Evolutionary conservation across 352 stramenopile species (phyloP).

Genomic region (Pythium vanterpoolii): DNA sequence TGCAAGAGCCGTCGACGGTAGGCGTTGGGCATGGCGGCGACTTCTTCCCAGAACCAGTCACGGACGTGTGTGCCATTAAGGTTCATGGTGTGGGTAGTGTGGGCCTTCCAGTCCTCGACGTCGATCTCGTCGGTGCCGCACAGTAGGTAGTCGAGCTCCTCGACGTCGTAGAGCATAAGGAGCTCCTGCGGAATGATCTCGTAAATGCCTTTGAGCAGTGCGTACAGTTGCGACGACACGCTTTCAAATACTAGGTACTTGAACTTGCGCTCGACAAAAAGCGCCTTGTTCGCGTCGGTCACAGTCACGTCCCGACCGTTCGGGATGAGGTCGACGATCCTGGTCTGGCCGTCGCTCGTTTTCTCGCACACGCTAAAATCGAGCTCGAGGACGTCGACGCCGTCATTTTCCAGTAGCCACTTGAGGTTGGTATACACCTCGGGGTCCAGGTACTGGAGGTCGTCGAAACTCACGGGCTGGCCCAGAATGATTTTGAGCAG

Average conservation of each 20-base stretch:
- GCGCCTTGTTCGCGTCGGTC: conserved; percentile 92
- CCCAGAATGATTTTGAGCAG: conserved; percentile 97
- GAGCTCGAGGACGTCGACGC: conserved; percentile 34
- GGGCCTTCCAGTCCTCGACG: conserved; percentile 92
- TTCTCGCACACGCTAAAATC: conserved; percentile 38
- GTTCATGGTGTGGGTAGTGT: conserved; percentile 70
- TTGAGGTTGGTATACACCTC: conserved; percentile 43
- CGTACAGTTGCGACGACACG: conserved; percentile 51
- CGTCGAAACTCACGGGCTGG: conserved; percentile 91
- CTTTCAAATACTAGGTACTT: conserved; percentile 52
- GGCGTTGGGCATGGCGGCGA: conserved; percentile 86
- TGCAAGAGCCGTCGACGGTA: conserved; percentile 72
- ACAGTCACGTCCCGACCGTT: conserved; percentile 58
- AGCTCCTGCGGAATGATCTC: conserved; percentile 94
- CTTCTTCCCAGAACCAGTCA: conserved; percentile 96
- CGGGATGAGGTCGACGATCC: conserved; percentile 19
- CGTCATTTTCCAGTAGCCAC: conserved; percentile 50
- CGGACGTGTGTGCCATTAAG: conserved; percentile 34
- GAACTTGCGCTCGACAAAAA: conserved; percentile 90
- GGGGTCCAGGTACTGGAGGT: conserved; percentile 87
- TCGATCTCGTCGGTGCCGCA: conserved; percentile 95
- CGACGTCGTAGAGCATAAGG: conserved; percentile 95
- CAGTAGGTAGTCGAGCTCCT: conserved; percentile 96
- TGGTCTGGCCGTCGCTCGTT: background rate
- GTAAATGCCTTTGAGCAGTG: conserved; percentile 92